Evolutionary conservation across 139 green algal species (phyloP).

Genomic region (Tetraselmis chui): DNA sequence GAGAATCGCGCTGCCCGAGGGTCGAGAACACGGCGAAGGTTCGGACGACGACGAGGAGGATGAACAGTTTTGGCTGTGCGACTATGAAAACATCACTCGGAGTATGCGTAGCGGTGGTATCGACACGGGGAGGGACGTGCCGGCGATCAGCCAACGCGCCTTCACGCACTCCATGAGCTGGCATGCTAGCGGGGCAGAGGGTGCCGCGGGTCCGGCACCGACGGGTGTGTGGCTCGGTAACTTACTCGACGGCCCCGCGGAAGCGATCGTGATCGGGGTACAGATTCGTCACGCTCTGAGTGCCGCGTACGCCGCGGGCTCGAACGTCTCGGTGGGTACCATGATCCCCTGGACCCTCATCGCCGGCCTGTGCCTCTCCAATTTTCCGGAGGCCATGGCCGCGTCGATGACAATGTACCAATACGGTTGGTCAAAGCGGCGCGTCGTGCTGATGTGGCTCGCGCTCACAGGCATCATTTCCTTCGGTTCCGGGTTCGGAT

Average conservation of each 20-base stretch:
- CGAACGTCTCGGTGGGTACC: background rate
- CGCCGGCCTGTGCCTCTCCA: constrained; percentile 3
- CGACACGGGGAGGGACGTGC: background rate
- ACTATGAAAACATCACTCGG: background rate
- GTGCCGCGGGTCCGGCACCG: background rate
- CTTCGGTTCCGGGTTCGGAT: background rate
- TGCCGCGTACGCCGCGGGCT: background rate
- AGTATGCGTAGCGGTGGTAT: background rate
- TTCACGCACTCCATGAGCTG: background rate
- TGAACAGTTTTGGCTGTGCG: background rate
- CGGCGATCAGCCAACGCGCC: background rate
- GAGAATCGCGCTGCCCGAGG: background rate
- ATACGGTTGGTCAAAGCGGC: background rate
- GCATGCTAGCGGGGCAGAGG: background rate
- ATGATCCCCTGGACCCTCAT: background rate
- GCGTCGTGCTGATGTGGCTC: background rate
- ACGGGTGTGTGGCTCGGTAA: background rate
- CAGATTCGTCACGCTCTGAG: background rate
- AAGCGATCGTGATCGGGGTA: background rate
- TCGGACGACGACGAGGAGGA: too few relatives aligned
- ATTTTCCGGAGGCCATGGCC: background rate
- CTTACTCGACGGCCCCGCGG: background rate
- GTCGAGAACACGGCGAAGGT: background rate
- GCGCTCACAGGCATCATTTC: background rate
- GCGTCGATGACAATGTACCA: constrained; percentile 1